A percentile compares a stretch with the other conserved stretches of the same genome.
These are phyloP conservation scores for Tricholoma furcatifolium DNA, from an alignment of 768 basidiomycete species.

Conservation along the genomic window DNA sequence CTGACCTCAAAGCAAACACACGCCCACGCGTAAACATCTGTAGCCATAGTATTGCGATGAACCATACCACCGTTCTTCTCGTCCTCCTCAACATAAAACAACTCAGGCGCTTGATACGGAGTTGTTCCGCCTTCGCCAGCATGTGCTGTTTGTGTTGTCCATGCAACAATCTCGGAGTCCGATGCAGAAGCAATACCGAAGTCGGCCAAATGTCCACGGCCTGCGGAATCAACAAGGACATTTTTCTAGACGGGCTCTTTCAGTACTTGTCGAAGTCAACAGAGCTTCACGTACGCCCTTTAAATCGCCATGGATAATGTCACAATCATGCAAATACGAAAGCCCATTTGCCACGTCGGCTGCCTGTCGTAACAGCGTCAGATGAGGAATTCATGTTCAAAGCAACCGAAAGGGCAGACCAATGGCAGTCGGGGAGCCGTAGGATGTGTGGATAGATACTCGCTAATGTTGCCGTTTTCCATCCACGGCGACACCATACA, in stretches of 20 bases:
- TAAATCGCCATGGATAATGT: slow-evolving; percentile 3
- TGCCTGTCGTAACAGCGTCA: background rate
- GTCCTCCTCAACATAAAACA: too few species aligned
- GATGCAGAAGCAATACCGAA: slow-evolving; percentile 9
- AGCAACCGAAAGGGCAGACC: background rate
- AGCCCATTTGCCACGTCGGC: slow-evolving; percentile 1
- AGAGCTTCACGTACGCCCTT: background rate
- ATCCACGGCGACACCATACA: slow-evolving; percentile 16
- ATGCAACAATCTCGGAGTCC: background rate
- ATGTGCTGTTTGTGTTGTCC: slow-evolving; percentile 1
- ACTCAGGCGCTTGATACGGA: slow-evolving; percentile 7
- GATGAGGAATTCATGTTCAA: background rate
- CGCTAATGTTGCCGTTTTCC: slow-evolving; percentile 5
- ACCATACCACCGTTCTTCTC: too few species aligned
- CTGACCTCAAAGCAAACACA: too few species aligned
- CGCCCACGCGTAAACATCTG: too few species aligned
- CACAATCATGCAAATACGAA: background rate
- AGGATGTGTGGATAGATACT: background rate
- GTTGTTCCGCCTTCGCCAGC: slow-evolving; percentile 1
- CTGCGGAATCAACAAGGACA: background rate
- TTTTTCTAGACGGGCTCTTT: background rate
- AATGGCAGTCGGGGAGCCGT: slow-evolving; percentile 1
- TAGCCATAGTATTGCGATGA: too few species aligned
- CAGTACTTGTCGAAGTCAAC: background rate
- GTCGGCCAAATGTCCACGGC: slow-evolving; percentile 2